These are phyloP conservation scores for Podaxis sp. DNA, from an alignment of 768 basidiomycete species.

Conservation along the genomic window DNA sequence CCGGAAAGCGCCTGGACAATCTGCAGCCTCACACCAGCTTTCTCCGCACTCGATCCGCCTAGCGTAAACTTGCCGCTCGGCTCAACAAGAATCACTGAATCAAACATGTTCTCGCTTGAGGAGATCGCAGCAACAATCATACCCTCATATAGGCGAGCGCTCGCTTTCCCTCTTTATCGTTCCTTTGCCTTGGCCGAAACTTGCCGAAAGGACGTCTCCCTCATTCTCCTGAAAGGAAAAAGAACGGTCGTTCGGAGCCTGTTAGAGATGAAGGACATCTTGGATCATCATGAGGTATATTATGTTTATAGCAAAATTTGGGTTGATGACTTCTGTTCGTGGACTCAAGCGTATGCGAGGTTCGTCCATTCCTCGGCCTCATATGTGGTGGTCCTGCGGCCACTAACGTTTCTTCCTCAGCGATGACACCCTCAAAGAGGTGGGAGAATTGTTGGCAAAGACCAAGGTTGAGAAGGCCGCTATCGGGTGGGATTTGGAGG, in stretches of 20 bases:
- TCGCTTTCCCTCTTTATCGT: constrained; percentile 78
- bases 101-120: constrained; percentile 33
- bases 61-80: constrained; percentile 25
- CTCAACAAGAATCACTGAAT: constrained; percentile 17
- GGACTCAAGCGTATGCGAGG: constrained; percentile 72
- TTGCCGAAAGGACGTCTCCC: constrained; percentile 64
- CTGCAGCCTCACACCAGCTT: constrained; percentile 65
- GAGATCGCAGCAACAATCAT: constrained; percentile 53
- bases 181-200: constrained; percentile 72
- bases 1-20: constrained; percentile 90
- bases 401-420: constrained; percentile 33
- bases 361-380: constrained; percentile 30
- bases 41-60: constrained; percentile 75
- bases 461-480: constrained; percentile 47
- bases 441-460: constrained; percentile 42
- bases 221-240: constrained; percentile 56
- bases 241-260: constrained; percentile 62
- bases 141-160: constrained; percentile 69
- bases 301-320: constrained; percentile 88
- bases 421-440: constrained; percentile 47
- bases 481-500: constrained; percentile 72
- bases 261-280: constrained; percentile 66
- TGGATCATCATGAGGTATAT: constrained; percentile 84
- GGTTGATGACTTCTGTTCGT: constrained; percentile 84
- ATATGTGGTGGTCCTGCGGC: background rate